A percentile compares a stretch with the other conserved stretches of the same genome.
Evolutionary conservation across 2,329 filamentous ascomycete species (phyloP).

Genomic region (Thielaviopsis ethacetica): DNA sequence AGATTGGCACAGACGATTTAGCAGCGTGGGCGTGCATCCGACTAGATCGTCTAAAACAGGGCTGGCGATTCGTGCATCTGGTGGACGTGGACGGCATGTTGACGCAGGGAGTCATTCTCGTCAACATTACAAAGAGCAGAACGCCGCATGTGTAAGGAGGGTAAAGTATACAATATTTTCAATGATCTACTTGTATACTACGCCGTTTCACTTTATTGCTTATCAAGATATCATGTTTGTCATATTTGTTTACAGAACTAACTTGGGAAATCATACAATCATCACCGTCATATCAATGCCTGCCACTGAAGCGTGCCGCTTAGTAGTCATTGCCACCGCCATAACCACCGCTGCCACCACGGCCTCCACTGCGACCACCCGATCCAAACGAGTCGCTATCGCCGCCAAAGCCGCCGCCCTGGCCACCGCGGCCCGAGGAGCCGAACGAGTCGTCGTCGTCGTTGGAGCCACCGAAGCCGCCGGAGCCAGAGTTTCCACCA

Average conservation of each 20-base stretch:
- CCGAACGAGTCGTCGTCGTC: background rate
- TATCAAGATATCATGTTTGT: too few species aligned
- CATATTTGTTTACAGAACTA: too few species aligned
- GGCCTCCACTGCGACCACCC: too few species aligned
- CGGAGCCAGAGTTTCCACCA: background rate
- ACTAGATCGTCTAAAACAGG: slow-evolving; percentile 60
- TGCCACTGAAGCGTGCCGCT: background rate
- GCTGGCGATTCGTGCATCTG: slow-evolving; percentile 64
- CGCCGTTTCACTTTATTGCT: too few species aligned
- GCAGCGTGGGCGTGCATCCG: slow-evolving; percentile 82
- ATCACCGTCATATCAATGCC: background rate
- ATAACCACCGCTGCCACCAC: slow-evolving; percentile 8
- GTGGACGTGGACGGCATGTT: slow-evolving; percentile 50
- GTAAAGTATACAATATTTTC: background rate
- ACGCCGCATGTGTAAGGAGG: slow-evolving; percentile 6
- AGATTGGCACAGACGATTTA: slow-evolving; percentile 60
- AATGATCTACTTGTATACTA: background rate
- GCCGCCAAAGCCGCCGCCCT: slow-evolving; percentile 13
- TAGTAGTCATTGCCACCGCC: slow-evolving; percentile 16
- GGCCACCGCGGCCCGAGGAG: background rate
- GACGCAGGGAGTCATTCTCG: slow-evolving; percentile 53
- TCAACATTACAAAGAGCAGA: slow-evolving; percentile 52
- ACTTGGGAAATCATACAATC: background rate
- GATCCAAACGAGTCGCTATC: slow-evolving; percentile 2
- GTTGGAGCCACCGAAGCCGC: background rate